Conservation (phyloP, 73 alveolate genomes). For the Blepharisma japonicum region DNA sequence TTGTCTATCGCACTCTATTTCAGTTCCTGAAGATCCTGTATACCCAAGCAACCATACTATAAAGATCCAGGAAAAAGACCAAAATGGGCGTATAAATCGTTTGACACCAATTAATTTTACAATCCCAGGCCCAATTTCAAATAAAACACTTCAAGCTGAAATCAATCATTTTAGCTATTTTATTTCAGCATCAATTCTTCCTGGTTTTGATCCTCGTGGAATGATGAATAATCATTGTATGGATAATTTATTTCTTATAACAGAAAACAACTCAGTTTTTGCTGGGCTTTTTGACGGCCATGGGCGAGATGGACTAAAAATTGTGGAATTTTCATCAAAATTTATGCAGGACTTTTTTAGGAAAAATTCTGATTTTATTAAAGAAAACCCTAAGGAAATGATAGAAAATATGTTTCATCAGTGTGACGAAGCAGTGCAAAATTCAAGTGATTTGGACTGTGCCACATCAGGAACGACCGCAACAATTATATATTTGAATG, state of each 20-base stretch:
- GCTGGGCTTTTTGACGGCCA: conserved; percentile 34
- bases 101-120: too few species aligned
- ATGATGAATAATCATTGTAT: neutral
- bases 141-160: too few species aligned
- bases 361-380: too few species aligned
- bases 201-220: conserved; percentile 24
- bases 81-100: too few species aligned
- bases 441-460: neutral
- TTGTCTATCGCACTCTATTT: too few species aligned
- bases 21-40: too few species aligned
- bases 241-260: neutral
- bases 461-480: conserved; percentile 29
- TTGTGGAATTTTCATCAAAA: neutral
- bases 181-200: neutral
- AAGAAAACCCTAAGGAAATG: neutral
- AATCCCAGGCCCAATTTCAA: too few species aligned
- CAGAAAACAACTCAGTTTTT: neutral
- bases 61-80: too few species aligned
- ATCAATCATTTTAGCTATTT: neutral
- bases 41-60: too few species aligned
- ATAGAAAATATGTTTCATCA: neutral
- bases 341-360: too few species aligned
- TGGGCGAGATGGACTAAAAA: conserved; percentile 26
- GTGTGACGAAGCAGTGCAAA: conserved; percentile 13
- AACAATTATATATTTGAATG: neutral